Conservation (phyloP, 495 filamentous ascomycete genomes). For the Xylaria bambusicola region DNA sequence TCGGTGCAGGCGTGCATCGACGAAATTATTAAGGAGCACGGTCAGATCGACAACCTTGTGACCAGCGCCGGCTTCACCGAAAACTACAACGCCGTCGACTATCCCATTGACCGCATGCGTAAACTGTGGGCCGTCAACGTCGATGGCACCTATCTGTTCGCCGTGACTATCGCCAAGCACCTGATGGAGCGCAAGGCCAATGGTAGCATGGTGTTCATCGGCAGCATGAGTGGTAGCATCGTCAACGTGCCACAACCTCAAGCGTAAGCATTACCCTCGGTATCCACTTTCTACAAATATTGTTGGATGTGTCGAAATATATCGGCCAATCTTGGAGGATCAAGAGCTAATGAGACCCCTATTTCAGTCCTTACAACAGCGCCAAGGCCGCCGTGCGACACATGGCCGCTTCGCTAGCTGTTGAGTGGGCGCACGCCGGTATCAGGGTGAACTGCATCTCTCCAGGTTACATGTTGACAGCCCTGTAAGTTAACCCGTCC, state of each 20-base stretch:
- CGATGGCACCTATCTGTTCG: slow-evolving; percentile 89
- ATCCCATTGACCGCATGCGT: slow-evolving; percentile 83
- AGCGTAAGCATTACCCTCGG: slow-evolving; percentile 46
- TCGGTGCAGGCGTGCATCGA: slow-evolving; percentile 72
- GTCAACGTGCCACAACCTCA: slow-evolving; percentile 96
- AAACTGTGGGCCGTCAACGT: slow-evolving; percentile 95
- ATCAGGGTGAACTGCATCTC: slow-evolving; percentile 92
- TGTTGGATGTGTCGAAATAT: too few relatives aligned
- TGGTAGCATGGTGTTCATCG: slow-evolving; percentile 92
- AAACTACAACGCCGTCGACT: slow-evolving; percentile 87
- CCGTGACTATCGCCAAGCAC: slow-evolving; percentile 81
- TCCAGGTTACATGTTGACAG: slow-evolving; percentile 93
- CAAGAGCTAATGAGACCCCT: slow-evolving; percentile 17
- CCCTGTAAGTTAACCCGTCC: slow-evolving; percentile 60
- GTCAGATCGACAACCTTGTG: slow-evolving; percentile 86
- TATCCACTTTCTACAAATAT: too few relatives aligned
- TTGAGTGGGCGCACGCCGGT: slow-evolving; percentile 82
- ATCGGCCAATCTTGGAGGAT: not conserved
- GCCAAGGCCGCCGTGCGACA: slow-evolving; percentile 88
- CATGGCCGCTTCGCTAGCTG: slow-evolving; percentile 74
- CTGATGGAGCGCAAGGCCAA: slow-evolving; percentile 76
- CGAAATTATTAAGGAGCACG: slow-evolving; percentile 69
- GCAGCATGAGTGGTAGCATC: slow-evolving; percentile 88
- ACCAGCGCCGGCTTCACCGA: slow-evolving; percentile 96
- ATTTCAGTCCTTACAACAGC: slow-evolving; percentile 73